These are phyloP conservation scores for Calonectria leucothoes DNA, from an alignment of 2,329 filamentous ascomycete genomes.

Conservation along the genomic window DNA sequence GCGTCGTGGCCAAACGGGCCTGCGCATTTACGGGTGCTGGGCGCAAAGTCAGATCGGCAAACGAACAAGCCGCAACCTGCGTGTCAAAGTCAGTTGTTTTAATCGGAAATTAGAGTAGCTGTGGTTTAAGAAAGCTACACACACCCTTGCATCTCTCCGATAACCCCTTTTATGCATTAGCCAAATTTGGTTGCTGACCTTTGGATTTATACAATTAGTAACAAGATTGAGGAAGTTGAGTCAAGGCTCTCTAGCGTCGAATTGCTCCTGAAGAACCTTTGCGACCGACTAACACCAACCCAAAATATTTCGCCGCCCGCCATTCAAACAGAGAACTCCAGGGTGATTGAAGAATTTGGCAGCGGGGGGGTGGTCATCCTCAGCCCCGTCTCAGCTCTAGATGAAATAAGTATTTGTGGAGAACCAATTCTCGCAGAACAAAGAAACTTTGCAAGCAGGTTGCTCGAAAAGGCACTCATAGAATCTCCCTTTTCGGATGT, in stretches of 20 bases:
- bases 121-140: no score
- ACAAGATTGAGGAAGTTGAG: not conserved
- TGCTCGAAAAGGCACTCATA: conserved; percentile 63
- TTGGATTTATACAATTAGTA: not conserved
- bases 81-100: conserved; percentile 65
- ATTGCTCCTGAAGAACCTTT: not conserved
- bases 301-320: not conserved
- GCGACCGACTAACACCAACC: not conserved
- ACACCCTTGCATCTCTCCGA: conserved; percentile 4
- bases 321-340: not conserved
- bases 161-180: not conserved
- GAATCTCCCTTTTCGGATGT: conserved; percentile 58
- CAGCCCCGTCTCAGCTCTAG: conserved; percentile 35
- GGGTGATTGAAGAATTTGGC: not conserved
- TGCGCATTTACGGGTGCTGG: conserved; percentile 67
- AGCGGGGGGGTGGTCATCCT: conserved; percentile 13
- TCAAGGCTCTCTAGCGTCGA: not conserved
- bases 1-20: conserved; percentile 61
- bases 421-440: conserved; percentile 61
- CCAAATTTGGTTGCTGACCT: not conserved
- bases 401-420: conserved; percentile 57
- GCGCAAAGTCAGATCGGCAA: conserved; percentile 64
- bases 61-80: conserved; percentile 68
- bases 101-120: no score
- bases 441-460: conserved; percentile 65